Evolutionary conservation across 2,329 filamentous ascomycete species (phyloP).

Genomic region (Paecilomyces niveus): DNA sequence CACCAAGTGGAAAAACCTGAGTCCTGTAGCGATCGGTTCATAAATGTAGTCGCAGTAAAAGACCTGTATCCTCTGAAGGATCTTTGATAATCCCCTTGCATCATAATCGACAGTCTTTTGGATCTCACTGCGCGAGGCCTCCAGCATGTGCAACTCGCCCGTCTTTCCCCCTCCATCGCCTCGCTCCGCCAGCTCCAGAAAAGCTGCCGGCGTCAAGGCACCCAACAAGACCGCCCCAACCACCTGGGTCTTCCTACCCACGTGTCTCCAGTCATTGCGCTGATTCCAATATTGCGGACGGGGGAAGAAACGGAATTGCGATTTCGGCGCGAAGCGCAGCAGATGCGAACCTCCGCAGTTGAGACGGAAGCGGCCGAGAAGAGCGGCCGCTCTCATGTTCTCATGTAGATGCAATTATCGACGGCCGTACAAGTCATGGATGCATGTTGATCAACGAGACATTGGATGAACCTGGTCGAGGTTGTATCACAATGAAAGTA

Average conservation of each 20-base stretch:
- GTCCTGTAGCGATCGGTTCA: conserved; percentile 78
- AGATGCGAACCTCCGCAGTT: conserved; percentile 32
- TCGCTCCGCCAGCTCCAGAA: conserved; percentile 51
- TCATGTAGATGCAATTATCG: conserved; percentile 12
- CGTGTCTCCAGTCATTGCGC: conserved; percentile 8
- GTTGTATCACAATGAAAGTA: neutral
- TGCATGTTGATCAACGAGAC: conserved; percentile 1
- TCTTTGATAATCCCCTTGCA: conserved; percentile 51
- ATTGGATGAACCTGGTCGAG: neutral
- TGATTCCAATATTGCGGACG: conserved; percentile 18
- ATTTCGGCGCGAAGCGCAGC: conserved; percentile 19
- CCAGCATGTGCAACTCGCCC: conserved; percentile 78
- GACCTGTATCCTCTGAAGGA: conserved; percentile 55
- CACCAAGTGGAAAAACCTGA: conserved; percentile 81
- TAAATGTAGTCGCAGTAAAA: conserved; percentile 55
- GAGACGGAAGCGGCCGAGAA: conserved; percentile 44
- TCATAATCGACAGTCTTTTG: conserved; percentile 59
- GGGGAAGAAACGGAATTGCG: conserved; percentile 20
- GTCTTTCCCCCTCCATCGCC: conserved; percentile 52
- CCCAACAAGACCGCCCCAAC: conserved; percentile 29
- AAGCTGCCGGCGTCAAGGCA: conserved; percentile 51
- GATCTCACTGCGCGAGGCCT: conserved; percentile 71
- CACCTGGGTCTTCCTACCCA: conserved; percentile 16
- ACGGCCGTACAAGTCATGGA: conserved; percentile 2
- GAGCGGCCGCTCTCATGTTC: conserved; percentile 45